These are phyloP conservation scores for Mortierella sp. DNA, from an alignment of 371 early-diverging fungal genomes.

Conservation along the genomic window DNA sequence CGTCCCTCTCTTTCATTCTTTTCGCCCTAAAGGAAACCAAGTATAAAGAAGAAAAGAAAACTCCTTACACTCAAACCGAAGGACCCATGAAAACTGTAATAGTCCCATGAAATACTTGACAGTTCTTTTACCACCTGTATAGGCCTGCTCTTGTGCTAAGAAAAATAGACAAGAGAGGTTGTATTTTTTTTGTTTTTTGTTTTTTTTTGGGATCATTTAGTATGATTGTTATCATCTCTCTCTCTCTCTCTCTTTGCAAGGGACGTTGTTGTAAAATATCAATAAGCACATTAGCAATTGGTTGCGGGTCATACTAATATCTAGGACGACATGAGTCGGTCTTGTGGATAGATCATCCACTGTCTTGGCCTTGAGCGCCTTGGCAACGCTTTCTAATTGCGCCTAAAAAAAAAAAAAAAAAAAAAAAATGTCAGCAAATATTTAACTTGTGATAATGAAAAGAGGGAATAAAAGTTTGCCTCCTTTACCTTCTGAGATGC, in stretches of 20 bases:
- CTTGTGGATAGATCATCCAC: constrained; percentile 20
- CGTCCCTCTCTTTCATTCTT: too few relatives aligned
- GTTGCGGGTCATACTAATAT: constrained; percentile 21
- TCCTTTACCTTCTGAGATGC: not conserved
- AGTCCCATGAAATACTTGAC: constrained; percentile 48
- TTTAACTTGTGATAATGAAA: too few relatives aligned
- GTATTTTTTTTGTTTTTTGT: too few relatives aligned
- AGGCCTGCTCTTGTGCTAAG: constrained; percentile 18
- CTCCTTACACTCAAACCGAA: constrained; percentile 47
- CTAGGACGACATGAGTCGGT: constrained; percentile 45
- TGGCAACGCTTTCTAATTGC: constrained; percentile 25
- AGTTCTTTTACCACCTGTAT: constrained; percentile 32
- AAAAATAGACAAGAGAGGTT: not conserved
- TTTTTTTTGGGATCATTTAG: too few relatives aligned
- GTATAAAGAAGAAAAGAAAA: too few relatives aligned
- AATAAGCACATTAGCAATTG: not conserved
- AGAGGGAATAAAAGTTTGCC: not conserved
- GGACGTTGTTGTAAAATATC: not conserved
- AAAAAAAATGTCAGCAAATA: too few relatives aligned
- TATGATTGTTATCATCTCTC: too few relatives aligned
- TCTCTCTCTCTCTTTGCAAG: not conserved
- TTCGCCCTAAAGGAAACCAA: too few relatives aligned
- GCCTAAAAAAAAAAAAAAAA: constrained; percentile 2
- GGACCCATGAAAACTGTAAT: constrained; percentile 31
- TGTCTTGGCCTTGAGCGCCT: constrained; percentile 13